Evolutionary conservation across 2,329 filamentous ascomycete species (phyloP), one percentile per base, ranked within the genome.

Genomic region (Penicillium hesseltinei): DNA sequence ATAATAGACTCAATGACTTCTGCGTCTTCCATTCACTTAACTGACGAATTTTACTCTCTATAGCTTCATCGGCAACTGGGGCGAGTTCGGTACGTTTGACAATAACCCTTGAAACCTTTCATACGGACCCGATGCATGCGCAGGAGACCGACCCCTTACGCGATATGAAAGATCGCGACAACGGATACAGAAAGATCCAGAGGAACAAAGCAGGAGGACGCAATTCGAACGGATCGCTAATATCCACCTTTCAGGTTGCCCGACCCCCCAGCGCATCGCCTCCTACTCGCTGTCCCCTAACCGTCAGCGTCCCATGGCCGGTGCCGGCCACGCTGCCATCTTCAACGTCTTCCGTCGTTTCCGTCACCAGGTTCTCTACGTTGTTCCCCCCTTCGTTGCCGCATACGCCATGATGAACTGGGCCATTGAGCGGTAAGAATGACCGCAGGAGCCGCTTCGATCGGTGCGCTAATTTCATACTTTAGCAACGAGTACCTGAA

Each of bases 341-440:
- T 97, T 97, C 88, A 99, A 99, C 85, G 88, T 86, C 69, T 95
- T 89, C 84, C 88, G 94, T 77, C 87, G 94, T 71, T 90, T 89
- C 79, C 88, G 87, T 75, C 78, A 83, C 68, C 94, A 97, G 83
- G 86, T 96, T 67, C 86, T 97, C 68, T 99, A 92, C 84, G 87
- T 92, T 78, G 84, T 88, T 27, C 90, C 94, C 59, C 89, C 92
- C 39, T 80, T 96, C 68, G 70, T 94, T 63, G 77, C 82, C 66
- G 92, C 84, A 66, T 99, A 97, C 81, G 86, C 87, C 73, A 74
- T 86, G 66, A 90, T 97, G 88, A 80, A 89, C 74, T 99, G 94
- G 94, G 93, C 94, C 66, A 88, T 85, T 71, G 88, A 96, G 80
- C 86, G 87, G 94, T 97, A 84, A 65, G 64, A 49, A 45, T 69